A percentile compares a stretch with the other conserved stretches of the same genome.
These are phyloP conservation scores for Podaxis sp. DNA, from an alignment of 768 basidiomycete species.

Conservation along the genomic window DNA sequence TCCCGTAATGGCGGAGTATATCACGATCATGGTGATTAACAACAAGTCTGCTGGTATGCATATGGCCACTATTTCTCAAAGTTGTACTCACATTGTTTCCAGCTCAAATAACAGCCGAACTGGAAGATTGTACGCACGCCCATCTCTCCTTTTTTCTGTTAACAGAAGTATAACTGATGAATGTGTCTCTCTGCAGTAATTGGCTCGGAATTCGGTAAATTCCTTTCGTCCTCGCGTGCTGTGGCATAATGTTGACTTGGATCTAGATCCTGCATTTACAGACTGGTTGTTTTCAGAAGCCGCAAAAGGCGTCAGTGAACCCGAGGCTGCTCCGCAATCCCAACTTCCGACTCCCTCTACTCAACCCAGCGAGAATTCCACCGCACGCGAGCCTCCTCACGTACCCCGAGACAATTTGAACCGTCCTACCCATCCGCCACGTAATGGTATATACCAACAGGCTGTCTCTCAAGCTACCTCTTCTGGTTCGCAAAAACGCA, in stretches of 20 bases:
- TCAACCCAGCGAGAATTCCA: constrained; percentile 4
- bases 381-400: constrained; percentile 25
- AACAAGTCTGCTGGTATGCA: constrained; percentile 76
- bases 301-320: constrained; percentile 62
- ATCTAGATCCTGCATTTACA: constrained; percentile 76
- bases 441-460: constrained; percentile 69
- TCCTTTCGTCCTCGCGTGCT: constrained; percentile 12
- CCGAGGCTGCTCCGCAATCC: constrained; percentile 40
- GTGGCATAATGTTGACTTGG: constrained; percentile 14
- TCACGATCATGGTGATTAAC: constrained; percentile 94
- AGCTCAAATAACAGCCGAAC: constrained; percentile 88
- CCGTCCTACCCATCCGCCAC: constrained; percentile 47
- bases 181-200: constrained; percentile 17
- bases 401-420: constrained; percentile 40
- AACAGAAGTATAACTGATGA: constrained; percentile 13
- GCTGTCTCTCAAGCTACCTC: constrained; percentile 63
- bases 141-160: neutral
- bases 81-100: constrained; percentile 21
- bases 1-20: constrained; percentile 91
- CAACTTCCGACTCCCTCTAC: constrained; percentile 29
- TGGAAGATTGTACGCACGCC: constrained; percentile 69
- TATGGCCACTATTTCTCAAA: constrained; percentile 2
- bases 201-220: constrained; percentile 62
- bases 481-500: constrained; percentile 58
- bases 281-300: constrained; percentile 88